Conservation (phyloP, 139 green algal genomes). For the Desmodesmus armatus region DNA sequence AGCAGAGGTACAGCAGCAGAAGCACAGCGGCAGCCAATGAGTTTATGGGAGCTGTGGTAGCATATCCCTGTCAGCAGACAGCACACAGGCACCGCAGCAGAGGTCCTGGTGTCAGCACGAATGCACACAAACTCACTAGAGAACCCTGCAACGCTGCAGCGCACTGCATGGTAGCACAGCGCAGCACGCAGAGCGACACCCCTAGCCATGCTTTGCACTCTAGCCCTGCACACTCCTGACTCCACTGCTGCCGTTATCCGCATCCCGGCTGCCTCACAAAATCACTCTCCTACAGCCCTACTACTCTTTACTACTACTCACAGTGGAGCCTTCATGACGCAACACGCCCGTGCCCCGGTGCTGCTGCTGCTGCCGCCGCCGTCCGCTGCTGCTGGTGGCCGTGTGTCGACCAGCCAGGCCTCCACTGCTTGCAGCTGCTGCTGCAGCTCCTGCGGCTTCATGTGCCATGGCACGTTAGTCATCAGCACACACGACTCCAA, state of each 20-base stretch:
- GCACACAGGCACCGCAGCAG: neutral
- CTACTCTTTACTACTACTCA: too few species aligned
- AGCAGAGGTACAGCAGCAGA: neutral
- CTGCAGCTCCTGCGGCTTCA: neutral
- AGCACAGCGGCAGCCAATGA: neutral
- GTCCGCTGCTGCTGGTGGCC: constrained; percentile 7
- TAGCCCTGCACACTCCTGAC: too few species aligned
- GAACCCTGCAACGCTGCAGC: too few species aligned
- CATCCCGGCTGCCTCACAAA: too few species aligned
- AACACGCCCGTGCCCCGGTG: neutral
- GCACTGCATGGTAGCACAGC: too few species aligned
- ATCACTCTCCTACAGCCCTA: too few species aligned
- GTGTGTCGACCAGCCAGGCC: neutral
- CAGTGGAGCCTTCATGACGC: constrained; percentile 21
- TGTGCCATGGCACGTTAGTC: neutral
- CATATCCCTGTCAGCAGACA: neutral
- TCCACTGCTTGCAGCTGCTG: neutral
- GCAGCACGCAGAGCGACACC: too few species aligned
- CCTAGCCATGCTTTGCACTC: too few species aligned
- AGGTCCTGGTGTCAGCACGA: too few species aligned
- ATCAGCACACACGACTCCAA: constrained; percentile 16
- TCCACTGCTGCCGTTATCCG: too few species aligned
- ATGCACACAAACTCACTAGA: too few species aligned
- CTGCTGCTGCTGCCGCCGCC: neutral
- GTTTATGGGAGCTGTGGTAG: neutral